Percentiles rank a stretch among this genome's conserved stretches.
Evolutionary conservation across 768 basidiomycete genomes (phyloP).

Genomic region (Leccinum truebloodii): DNA sequence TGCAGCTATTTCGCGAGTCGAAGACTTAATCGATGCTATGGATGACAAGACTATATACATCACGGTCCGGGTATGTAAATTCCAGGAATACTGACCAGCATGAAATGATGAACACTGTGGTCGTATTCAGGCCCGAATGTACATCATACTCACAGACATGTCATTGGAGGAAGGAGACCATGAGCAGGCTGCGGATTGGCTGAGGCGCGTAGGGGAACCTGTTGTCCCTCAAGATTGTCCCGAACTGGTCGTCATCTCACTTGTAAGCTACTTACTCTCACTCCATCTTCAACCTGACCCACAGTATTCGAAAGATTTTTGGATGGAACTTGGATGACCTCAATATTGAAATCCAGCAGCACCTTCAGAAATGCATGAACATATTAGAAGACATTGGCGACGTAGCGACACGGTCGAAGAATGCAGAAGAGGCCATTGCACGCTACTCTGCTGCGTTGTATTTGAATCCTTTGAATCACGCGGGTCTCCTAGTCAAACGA

Average conservation of each 20-base stretch:
- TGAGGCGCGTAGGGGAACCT: neutral
- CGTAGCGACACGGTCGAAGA: too few species aligned
- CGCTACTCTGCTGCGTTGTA: too few species aligned
- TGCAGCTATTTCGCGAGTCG: conserved; percentile 2
- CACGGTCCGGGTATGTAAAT: conserved; percentile 6
- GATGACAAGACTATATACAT: neutral
- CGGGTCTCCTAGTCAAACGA: too few species aligned
- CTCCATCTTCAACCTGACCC: neutral
- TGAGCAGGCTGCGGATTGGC: neutral
- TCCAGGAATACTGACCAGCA: too few species aligned
- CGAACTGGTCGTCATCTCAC: too few species aligned
- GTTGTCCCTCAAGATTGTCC: too few species aligned
- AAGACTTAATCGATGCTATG: conserved; percentile 1
- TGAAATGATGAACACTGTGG: neutral
- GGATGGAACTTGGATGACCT: conserved; percentile 15
- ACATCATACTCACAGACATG: neutral
- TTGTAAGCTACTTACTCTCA: too few species aligned
- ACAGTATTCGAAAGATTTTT: conserved; percentile 4
- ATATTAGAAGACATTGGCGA: too few species aligned
- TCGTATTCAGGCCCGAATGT: conserved; percentile 8
- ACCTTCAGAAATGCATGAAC: too few species aligned
- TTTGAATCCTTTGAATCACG: too few species aligned
- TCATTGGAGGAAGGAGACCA: neutral
- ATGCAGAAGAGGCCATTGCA: too few species aligned
- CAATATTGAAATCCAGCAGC: neutral